Evolutionary conservation across 1,284 basidiomycete genomes (phyloP), one percentile per base, ranked within the genome.

Genomic region (Sporisorium exsertum): DNA sequence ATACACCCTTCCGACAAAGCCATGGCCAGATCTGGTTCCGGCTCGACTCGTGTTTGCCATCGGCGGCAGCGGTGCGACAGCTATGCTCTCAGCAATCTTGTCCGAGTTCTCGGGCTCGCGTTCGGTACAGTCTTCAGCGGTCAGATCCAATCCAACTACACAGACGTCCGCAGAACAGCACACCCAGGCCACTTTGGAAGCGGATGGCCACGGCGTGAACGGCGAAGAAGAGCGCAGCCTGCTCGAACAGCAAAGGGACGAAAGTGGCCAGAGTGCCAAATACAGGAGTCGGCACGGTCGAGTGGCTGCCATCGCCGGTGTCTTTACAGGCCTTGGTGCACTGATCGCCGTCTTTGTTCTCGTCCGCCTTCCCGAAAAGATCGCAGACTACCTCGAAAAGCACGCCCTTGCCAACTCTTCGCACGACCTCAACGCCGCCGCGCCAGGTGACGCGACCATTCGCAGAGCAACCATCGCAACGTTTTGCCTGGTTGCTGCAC

Each of bases 41-140:
- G 68, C 77, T 32, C 64, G 79, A 35, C 72, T 81, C 20, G 54
- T 81, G 49, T 81, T 81, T 49, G 79, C 79, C 16, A 22, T 80
- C 20, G 79, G 79, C 1, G 79, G 77, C 15, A 73, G 66, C 26
- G 77, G 68, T 27, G 79, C 65, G 2, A 79, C 79, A 5, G 68
- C 79, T 2, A 81, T 79, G 79, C 70, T 81, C 15, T 79, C 70
- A 15, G 78, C 62, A 27, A 67, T 71, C 22, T 50, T 76, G 5
- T 60, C 68, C 5, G 73, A 64, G 26, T 71, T 50, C 12, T 69
- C 72, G 5, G 61, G 59, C 58, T 58, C 57, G 10, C 10, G 13
- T 2, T 43, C 35, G 18, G 37, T 26, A 6, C 42, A 35, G 8
- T 24, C 33, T 7, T 10, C 20, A 22, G 5, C 3, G 1, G 15